phyloP scores from a whole-genome alignment of 148 eudicot species.

The Rhododendron vialii region DNA sequence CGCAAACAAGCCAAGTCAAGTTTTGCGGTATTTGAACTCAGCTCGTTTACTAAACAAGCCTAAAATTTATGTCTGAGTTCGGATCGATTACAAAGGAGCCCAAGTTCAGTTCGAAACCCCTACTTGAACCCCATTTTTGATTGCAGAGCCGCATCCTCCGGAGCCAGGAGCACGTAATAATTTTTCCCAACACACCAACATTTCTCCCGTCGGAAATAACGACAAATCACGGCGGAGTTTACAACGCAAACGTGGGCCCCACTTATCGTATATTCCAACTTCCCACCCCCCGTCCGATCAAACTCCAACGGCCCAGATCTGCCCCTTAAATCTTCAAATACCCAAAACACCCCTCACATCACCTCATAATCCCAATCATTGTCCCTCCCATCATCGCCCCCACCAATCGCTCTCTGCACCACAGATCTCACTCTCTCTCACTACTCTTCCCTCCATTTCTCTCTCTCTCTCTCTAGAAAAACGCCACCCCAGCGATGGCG shows the following conservation, averaged over 20 bases:
- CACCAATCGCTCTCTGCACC: neutral
- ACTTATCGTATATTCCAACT: conserved; percentile 16
- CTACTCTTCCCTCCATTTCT: neutral
- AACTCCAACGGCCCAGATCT: conserved; percentile 18
- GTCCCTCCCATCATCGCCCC: neutral
- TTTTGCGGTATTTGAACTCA: too few species aligned
- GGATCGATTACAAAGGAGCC: too few species aligned
- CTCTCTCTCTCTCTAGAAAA: conserved; percentile 1
- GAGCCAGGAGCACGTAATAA: too few species aligned
- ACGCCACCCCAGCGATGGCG: conserved; percentile 47
- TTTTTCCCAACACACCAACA: neutral
- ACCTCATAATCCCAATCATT: neutral
- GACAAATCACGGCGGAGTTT: conserved; percentile 13
- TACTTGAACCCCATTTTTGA: too few species aligned
- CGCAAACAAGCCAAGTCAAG: too few species aligned
- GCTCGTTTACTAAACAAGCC: too few species aligned
- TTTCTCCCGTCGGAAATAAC: neutral
- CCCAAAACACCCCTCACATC: neutral
- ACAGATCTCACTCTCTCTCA: neutral
- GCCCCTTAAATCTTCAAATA: neutral
- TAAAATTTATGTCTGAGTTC: too few species aligned
- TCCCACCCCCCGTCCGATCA: conserved; percentile 17
- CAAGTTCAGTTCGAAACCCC: too few species aligned
- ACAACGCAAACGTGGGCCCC: conserved; percentile 9
- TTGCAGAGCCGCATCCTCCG: too few species aligned